Evolutionary conservation across 169 alveolate species (phyloP).

Genomic region (Plasmodium ovale): DNA sequence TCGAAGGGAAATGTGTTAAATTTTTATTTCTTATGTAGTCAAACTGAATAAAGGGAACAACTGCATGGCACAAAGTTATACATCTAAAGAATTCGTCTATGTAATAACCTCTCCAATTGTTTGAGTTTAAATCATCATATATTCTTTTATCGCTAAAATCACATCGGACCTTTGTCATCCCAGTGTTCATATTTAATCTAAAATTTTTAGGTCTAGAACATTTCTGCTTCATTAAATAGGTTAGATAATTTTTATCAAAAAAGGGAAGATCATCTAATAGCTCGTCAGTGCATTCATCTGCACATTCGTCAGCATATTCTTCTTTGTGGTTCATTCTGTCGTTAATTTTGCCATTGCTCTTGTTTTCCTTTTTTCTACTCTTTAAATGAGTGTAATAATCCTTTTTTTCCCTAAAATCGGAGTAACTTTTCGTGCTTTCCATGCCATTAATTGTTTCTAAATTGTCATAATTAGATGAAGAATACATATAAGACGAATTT

Average conservation of each 20-base stretch:
- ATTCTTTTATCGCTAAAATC: constrained; percentile 69
- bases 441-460: not conserved
- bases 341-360: not conserved
- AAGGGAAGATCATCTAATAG: not conserved
- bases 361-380: not conserved
- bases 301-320: not conserved
- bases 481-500: not conserved
- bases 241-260: constrained; percentile 45
- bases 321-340: not conserved
- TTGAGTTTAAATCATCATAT: constrained; percentile 63
- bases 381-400: not conserved
- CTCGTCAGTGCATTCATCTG: not conserved
- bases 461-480: constrained; percentile 9
- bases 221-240: constrained; percentile 50
- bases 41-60: constrained; percentile 57
- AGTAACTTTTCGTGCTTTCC: not conserved
- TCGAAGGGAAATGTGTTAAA: constrained; percentile 29
- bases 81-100: constrained; percentile 76
- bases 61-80: constrained; percentile 68
- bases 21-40: constrained; percentile 62
- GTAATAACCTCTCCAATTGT: constrained; percentile 74
- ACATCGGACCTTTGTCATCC: constrained; percentile 19
- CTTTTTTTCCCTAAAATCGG: not conserved
- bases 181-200: constrained; percentile 40
- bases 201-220: constrained; percentile 58